Conservation (phyloP, 805 yeast species). For the Diddensiella caesifluorescens region DNA sequence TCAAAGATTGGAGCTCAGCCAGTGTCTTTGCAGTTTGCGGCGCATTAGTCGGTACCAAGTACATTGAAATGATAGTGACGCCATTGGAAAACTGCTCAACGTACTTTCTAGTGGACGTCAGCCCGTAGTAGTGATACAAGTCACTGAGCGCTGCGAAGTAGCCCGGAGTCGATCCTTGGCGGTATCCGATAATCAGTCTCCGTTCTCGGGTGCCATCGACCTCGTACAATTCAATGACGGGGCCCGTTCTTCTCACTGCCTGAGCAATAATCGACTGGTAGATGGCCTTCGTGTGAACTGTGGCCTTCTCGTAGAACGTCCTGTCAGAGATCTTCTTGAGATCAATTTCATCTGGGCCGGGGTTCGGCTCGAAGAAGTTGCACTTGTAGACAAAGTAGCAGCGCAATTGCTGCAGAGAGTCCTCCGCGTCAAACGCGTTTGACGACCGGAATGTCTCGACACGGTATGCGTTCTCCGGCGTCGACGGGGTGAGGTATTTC, state of each 20-base stretch:
- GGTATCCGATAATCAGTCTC: constrained; percentile 83
- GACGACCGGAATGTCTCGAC: constrained; percentile 71
- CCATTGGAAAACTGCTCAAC: constrained; percentile 93
- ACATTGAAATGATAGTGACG: constrained; percentile 78
- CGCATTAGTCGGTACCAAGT: constrained; percentile 61
- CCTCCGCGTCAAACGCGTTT: constrained; percentile 26
- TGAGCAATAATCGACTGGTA: constrained; percentile 68
- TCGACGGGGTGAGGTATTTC: constrained; percentile 49
- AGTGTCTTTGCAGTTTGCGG: constrained; percentile 33
- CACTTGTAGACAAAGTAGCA: constrained; percentile 84
- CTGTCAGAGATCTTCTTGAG: constrained; percentile 69
- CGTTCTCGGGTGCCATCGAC: constrained; percentile 76
- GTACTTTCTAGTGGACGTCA: constrained; percentile 80
- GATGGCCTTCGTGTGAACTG: constrained; percentile 69
- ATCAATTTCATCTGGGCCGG: constrained; percentile 40
- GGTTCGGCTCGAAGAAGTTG: constrained; percentile 37
- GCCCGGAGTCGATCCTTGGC: constrained; percentile 76
- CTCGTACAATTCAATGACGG: constrained; percentile 83
- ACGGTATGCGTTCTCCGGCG: constrained; percentile 46
- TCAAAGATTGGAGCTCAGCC: constrained; percentile 27
- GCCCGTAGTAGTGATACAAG: constrained; percentile 81
- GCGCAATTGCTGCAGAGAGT: constrained; percentile 46
- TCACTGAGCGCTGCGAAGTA: constrained; percentile 83
- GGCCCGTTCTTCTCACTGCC: constrained; percentile 76
- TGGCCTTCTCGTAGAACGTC: constrained; percentile 70